These are phyloP conservation scores for Fraxinus floribunda DNA, from an alignment of 305 asterid species.

Conservation along the genomic window DNA sequence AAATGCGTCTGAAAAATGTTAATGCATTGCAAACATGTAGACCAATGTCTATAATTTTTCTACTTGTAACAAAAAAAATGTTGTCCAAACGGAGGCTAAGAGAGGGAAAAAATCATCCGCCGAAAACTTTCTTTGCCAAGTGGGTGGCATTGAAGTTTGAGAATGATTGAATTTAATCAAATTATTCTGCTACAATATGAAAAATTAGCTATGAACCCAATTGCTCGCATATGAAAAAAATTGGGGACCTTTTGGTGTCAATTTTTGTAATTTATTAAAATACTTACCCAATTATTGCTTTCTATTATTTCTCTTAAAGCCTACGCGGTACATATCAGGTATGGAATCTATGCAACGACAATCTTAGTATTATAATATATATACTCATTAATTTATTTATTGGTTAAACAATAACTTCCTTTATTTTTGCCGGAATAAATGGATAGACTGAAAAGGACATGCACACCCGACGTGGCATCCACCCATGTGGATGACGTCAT, in stretches of 20 bases:
- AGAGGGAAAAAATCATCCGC: not conserved
- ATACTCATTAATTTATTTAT: not conserved
- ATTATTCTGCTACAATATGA: too few relatives aligned
- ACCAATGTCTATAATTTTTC: too few relatives aligned
- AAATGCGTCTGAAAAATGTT: too few relatives aligned
- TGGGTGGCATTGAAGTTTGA: not conserved
- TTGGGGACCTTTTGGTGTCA: not conserved
- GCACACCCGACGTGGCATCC: slow-evolving; percentile 28
- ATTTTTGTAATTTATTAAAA: not conserved
- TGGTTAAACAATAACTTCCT: not conserved
- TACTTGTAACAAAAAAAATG: too few relatives aligned
- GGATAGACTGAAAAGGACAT: not conserved
- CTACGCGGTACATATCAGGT: not conserved
- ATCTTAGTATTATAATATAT: not conserved
- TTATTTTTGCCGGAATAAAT: not conserved
- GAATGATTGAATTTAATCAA: not conserved
- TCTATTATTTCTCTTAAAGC: not conserved
- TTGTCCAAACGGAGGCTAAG: too few relatives aligned
- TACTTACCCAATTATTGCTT: not conserved
- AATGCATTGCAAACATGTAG: too few relatives aligned
- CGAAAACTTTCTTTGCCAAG: not conserved
- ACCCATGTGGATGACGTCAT: not conserved
- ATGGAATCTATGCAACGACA: not conserved
- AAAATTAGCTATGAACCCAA: not conserved
- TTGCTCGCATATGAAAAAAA: not conserved